phyloP scores from a whole-genome alignment of 164 flowering plant genomes.

The Aristolochia fimbriata region DNA sequence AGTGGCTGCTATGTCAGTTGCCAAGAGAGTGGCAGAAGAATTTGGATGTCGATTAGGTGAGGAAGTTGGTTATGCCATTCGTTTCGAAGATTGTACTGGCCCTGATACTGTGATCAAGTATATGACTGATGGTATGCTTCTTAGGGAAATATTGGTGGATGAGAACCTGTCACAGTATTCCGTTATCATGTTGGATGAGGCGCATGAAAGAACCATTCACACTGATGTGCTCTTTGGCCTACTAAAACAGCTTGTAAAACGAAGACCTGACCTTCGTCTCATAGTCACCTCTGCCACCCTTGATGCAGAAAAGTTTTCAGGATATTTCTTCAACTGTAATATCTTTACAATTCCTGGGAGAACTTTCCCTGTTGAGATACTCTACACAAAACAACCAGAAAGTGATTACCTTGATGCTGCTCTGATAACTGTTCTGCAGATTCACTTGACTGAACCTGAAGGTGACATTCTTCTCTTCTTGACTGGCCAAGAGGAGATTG shows the following conservation, averaged over 20 bases:
- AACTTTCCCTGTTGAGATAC: constrained; percentile 88
- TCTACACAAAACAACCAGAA: constrained; percentile 90
- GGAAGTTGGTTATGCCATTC: constrained; percentile 94
- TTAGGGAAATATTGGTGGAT: constrained; percentile 81
- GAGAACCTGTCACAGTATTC: constrained; percentile 85
- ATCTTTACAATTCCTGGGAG: constrained; percentile 92
- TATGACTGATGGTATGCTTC: constrained; percentile 98
- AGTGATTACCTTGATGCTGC: constrained; percentile 89
- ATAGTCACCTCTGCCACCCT: constrained; percentile 92
- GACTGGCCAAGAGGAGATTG: constrained; percentile 95
- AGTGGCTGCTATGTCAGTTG: constrained; percentile 97
- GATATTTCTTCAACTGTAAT: constrained; percentile 80
- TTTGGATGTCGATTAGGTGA: constrained; percentile 94
- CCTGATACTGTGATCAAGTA: constrained; percentile 96
- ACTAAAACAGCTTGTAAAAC: constrained; percentile 53
- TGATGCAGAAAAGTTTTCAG: constrained; percentile 95
- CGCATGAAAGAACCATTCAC: constrained; percentile 87
- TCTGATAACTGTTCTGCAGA: constrained; percentile 83
- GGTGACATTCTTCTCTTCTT: constrained; percentile 83
- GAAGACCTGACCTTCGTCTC: constrained; percentile 75
- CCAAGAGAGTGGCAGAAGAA: constrained; percentile 95
- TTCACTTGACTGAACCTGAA: constrained; percentile 92
- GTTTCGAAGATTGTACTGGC: constrained; percentile 97
- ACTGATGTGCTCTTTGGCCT: constrained; percentile 91
- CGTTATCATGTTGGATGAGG: constrained; percentile 93